Percentiles rank a stretch among this genome's conserved stretches.
Conservation (phyloP, 768 basidiomycete genomes). For the Cubamyces lactineus region DNA sequence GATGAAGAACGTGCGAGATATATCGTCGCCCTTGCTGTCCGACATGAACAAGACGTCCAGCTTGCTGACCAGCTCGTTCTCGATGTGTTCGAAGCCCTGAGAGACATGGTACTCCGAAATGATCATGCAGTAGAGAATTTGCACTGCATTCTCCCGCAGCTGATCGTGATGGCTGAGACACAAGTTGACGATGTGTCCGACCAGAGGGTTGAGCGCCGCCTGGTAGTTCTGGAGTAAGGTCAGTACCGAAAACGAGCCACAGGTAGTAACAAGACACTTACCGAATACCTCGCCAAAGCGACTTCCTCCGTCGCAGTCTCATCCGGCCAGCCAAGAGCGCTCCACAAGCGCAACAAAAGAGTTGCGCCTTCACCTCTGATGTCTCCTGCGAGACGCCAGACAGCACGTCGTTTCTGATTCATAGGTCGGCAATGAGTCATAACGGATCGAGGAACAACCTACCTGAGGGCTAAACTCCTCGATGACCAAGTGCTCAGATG, state of each 20-base stretch:
- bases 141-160: slow-evolving; percentile 85
- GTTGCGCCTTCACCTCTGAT: slow-evolving; percentile 89
- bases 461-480: slow-evolving; percentile 96
- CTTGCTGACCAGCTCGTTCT: slow-evolving; percentile 89
- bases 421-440: neutral
- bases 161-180: slow-evolving; percentile 96
- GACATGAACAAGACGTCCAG: slow-evolving; percentile 93
- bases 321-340: slow-evolving; percentile 80
- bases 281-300: slow-evolving; percentile 52
- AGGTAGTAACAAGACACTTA: slow-evolving; percentile 42
- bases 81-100: slow-evolving; percentile 85
- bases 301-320: slow-evolving; percentile 46
- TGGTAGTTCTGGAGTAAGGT: slow-evolving; percentile 70
- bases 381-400: slow-evolving; percentile 96
- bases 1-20: slow-evolving; percentile 92
- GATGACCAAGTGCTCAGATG: slow-evolving; percentile 89
- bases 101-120: slow-evolving; percentile 87
- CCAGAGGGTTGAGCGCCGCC: slow-evolving; percentile 76
- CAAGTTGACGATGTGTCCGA: slow-evolving; percentile 87
- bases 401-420: slow-evolving; percentile 84
- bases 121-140: slow-evolving; percentile 95
- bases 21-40: slow-evolving; percentile 88
- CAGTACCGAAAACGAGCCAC: slow-evolving; percentile 1
- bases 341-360: slow-evolving; percentile 82
- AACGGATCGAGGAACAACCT: slow-evolving; percentile 12